Base-by-base conservation (phyloP, 305 asterid species). In the Fraxinus paxiana region DNA sequence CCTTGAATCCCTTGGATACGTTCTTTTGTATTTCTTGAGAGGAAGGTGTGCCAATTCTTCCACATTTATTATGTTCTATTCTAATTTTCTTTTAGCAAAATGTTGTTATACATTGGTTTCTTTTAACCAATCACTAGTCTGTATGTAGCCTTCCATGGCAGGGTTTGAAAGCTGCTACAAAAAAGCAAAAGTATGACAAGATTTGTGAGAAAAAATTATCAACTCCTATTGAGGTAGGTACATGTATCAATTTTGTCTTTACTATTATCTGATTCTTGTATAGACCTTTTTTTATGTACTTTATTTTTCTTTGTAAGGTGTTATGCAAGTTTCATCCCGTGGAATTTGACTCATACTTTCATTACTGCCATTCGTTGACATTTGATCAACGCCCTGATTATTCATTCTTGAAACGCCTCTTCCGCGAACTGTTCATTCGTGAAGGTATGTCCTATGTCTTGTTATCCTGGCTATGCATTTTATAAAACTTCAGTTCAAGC, bases 311-410 rank as follows among this genome's bases (percentile, higher is more conserved):
- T 46, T 83, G 88, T 85, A 84, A 94, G 98, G 98, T 93, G 81
- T 82, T 95, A 78, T 95, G 98, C 92, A 95, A 95, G 96, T 89
- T 95, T 54, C 98, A 92, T 87, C 97, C 98, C 0, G 98, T 95
- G 89, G 98, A 95, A 83, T 95, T 95, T 35, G 98, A 98, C 31
- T 95, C 98, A 3, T 95, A 92, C 87, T 93, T 95, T 83, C 98
- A 95, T 85, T 95, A 95, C 82, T 95, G 98, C 82, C 98, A 92
- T 84, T 95, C 98, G 0, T 88, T 95, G 92, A 95, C 95, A 77
- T 95, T 95, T 87, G 98, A 95, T 81, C 98, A 95, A 82, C 92
- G 98, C 1, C 98, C 98, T 79, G 98, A 95, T 87, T 95, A 95
- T 84, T 97, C 98, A 82, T 95, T 95, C 87, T 83, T 95, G 87